These are phyloP conservation scores for Diplodia intermedia DNA, from an alignment of 2,329 filamentous ascomycete species.

Conservation along the genomic window DNA sequence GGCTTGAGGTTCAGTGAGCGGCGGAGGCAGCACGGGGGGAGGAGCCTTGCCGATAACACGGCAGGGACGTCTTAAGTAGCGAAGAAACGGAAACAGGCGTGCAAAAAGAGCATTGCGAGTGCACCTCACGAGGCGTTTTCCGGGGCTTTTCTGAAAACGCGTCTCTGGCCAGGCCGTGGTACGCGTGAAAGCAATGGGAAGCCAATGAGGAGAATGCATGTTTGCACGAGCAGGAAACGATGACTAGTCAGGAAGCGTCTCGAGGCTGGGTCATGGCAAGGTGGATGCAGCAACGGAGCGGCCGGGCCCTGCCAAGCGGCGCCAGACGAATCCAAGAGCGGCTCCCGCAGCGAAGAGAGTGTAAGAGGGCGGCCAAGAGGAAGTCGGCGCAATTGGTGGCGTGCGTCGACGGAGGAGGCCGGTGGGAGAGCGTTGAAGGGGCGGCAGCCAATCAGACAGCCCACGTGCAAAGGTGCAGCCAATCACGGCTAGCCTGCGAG, in stretches of 20 bases:
- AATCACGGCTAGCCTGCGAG: slow-evolving; percentile 1
- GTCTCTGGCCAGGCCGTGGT: slow-evolving; percentile 4
- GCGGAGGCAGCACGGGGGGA: neutral
- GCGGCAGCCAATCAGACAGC: slow-evolving; percentile 13
- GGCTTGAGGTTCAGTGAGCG: neutral
- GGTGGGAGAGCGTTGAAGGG: neutral
- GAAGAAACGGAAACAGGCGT: too few relatives aligned
- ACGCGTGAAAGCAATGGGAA: neutral
- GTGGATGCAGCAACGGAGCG: neutral
- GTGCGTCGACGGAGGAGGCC: neutral
- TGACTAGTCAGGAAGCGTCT: slow-evolving; percentile 16
- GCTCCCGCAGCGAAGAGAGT: slow-evolving; percentile 14
- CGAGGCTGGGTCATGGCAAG: neutral
- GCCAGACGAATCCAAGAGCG: slow-evolving; percentile 16
- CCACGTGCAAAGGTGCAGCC: slow-evolving; percentile 1
- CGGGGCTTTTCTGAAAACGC: slow-evolving; percentile 29
- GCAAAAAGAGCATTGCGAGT: too few relatives aligned
- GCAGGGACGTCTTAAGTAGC: slow-evolving; percentile 22
- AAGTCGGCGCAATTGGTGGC: slow-evolving; percentile 1
- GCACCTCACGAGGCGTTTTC: slow-evolving; percentile 2
- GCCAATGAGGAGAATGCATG: slow-evolving; percentile 11
- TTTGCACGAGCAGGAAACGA: slow-evolving; percentile 27
- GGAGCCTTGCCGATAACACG: neutral
- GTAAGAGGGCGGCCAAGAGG: slow-evolving; percentile 21
- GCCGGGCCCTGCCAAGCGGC: slow-evolving; percentile 16